Base-by-base conservation (phyloP, 2,329 filamentous ascomycete genomes). In the Pseudogymnoascus sp. region DNA sequence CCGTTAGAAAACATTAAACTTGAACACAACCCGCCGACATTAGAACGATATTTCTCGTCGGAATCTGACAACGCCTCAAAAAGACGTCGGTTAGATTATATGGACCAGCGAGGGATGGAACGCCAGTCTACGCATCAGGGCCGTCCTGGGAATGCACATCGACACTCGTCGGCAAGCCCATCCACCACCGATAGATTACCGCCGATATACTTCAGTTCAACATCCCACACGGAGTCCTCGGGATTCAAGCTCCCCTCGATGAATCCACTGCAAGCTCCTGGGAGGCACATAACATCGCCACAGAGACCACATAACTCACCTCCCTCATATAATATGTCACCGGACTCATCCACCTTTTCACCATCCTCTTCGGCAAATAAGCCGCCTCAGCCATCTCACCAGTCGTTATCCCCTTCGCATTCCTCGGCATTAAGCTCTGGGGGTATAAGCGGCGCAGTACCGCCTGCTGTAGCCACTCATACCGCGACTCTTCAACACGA, bases 401-500 rank as follows among this genome's bases (percentile, higher is more conserved):
- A 61, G 25, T 67, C 68, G 59, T 63, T 72, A 31, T 70, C 70
- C 33, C 67, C 69, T 5, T 69, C 71, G 12, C 62, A 63, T 21
- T 47, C 67, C 7, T n/a, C 68, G 65, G 37, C 44, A n/a, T 47
- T 63, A 66, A 10, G 31, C 7, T 38, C 40, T 18, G 35, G 35
- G 6, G 28, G 59, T 16, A n/a, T 33, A 11, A 33, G 68, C 7
- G 70, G 72, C 56, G 63, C 50, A 18, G 71, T 70, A 50, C 65
- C 72, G 50, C 69, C 71, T 59, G 66, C 66, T 4, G 50, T 56
- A 2, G 50, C 50, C n/a, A 56, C 50, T 4, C 71, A 72, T 61
- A 66, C 71, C 12, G 69, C 71, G 12, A 69, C 70, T 60, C 74
- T 84, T 6, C 82, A 83, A 66, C 80, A 82, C 67, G 79, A 83